Evolutionary conservation across 2,329 filamentous ascomycete species (phyloP).

Genomic region (Pochonia chlamydosporia): DNA sequence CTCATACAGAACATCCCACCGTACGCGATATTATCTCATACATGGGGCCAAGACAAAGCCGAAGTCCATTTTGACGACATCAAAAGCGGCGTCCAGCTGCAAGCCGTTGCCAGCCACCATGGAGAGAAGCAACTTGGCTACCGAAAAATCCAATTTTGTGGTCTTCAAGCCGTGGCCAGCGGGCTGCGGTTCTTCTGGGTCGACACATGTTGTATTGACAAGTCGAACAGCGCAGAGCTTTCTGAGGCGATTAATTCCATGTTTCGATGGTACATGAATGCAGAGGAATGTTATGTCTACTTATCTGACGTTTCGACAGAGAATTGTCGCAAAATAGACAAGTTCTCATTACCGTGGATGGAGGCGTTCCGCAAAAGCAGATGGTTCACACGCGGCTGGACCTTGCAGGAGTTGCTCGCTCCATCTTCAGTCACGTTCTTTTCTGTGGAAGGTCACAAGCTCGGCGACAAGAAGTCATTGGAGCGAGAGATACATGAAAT

Average conservation of each 20-base stretch:
- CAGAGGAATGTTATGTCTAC: constrained; percentile 14
- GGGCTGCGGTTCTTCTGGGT: too few species aligned
- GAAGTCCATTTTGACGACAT: constrained; percentile 13
- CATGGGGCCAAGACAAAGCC: constrained; percentile 12
- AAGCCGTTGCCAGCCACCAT: too few species aligned
- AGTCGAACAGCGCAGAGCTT: too few species aligned
- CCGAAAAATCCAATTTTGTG: constrained; percentile 12
- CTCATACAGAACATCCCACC: constrained; percentile 10
- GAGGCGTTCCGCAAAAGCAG: too few species aligned
- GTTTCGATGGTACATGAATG: too few species aligned
- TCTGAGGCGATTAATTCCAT: too few species aligned
- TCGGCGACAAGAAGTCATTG: constrained; percentile 17
- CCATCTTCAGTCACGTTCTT: constrained; percentile 18
- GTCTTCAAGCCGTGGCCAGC: constrained; percentile 6
- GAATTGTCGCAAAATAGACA: too few species aligned
- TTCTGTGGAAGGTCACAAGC: constrained; percentile 9
- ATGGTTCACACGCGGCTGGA: constrained; percentile 12
- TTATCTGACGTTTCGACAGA: constrained; percentile 16
- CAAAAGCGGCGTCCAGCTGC: not conserved
- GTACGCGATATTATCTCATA: constrained; percentile 17
- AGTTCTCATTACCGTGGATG: too few species aligned
- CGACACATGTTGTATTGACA: too few species aligned
- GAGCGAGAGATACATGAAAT: constrained; percentile 15
- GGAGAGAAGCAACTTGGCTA: constrained; percentile 7
- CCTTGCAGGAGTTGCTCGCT: constrained; percentile 15